Evolutionary conservation across 2,329 filamentous ascomycete genomes (phyloP).

Genomic region (Aureobasidium pullulans): DNA sequence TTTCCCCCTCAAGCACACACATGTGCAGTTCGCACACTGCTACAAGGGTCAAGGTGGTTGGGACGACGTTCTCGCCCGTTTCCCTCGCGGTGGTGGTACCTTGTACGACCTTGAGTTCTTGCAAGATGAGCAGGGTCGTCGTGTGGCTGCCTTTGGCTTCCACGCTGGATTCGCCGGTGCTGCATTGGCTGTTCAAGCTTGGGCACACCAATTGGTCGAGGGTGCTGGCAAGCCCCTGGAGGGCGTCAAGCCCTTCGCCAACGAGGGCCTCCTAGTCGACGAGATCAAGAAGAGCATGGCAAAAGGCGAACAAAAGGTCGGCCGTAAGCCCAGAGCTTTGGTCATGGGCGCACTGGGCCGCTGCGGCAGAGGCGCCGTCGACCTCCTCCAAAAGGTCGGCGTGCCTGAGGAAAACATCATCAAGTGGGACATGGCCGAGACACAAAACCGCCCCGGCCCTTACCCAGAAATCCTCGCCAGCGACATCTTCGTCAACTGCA

Average conservation of each 20-base stretch:
- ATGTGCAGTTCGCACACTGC: constrained; percentile 34
- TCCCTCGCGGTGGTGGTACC: constrained; percentile 65
- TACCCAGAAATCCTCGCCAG: constrained; percentile 31
- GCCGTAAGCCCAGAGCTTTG: constrained; percentile 64
- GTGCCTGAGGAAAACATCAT: constrained; percentile 62
- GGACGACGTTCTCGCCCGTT: constrained; percentile 72
- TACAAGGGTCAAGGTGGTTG: constrained; percentile 59
- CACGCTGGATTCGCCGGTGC: constrained; percentile 67
- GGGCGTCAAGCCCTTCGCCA: constrained; percentile 60
- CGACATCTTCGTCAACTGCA: constrained; percentile 66
- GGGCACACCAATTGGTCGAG: constrained; percentile 74
- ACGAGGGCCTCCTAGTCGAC: constrained; percentile 64
- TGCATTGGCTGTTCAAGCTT: constrained; percentile 62
- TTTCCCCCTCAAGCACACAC: constrained; percentile 61
- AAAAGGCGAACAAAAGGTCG: constrained; percentile 58
- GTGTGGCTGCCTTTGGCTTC: constrained; percentile 64
- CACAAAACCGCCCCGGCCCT: constrained; percentile 49
- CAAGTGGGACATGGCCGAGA: constrained; percentile 75
- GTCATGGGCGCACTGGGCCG: constrained; percentile 73
- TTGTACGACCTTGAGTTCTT: constrained; percentile 87
- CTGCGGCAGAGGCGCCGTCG: constrained; percentile 77
- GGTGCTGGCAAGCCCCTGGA: constrained; percentile 59
- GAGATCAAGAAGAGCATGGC: constrained; percentile 67
- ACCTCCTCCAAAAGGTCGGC: constrained; percentile 68
- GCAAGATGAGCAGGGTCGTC: constrained; percentile 60